Evolutionary conservation across 257 asterid species (phyloP), one percentile per base, ranked within the genome.

Genomic region (Nicotiana obtusifolia): DNA sequence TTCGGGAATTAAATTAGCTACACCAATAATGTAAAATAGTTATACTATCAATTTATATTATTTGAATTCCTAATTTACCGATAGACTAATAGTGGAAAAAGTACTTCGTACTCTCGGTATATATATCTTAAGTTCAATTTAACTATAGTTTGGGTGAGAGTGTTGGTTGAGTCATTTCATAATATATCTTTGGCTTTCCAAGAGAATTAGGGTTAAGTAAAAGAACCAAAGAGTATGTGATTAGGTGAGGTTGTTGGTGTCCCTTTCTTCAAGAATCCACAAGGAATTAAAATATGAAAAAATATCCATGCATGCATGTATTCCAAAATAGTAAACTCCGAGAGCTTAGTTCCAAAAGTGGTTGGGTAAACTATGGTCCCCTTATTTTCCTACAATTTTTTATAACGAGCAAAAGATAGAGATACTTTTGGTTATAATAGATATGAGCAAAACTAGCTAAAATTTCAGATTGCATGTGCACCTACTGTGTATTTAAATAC

Each of bases 281-380:
- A 69, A 79, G 15, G 79, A 73, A 73, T 73, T 64, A 26, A 13
- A 76, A 83, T 44, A 78, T 64, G 53, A 64, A 60, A 26, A 82
- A 80, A 53, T 30, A 52, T 52, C 9, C 56, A 41, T 41, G 49
- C 19, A 80, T 84, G 33, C 44, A 66, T 84, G 86, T 81, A 56
- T 81, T 77, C 78, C 82, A 69, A 73, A 83, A 56, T 59, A 59
- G 64, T 87, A 83, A 64, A 15, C 64, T 87, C 86, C 88, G 82
- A 83, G 54, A 64, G 77, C 90, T 87, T 78, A 3, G 33, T 81
- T 62, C 84, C 86, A 87, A 87, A 85, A 82, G 89, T 84, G 80
- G 86, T 84, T 87, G 86, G 77, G 73, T 62, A 68, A 52, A 81
- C 81, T 81, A 83, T 81, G 78, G 61, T 53, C 82, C 62, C 82